phyloP scores from a whole-genome alignment of 140 eudicot genomes.

The Stevia rebaudiana region DNA sequence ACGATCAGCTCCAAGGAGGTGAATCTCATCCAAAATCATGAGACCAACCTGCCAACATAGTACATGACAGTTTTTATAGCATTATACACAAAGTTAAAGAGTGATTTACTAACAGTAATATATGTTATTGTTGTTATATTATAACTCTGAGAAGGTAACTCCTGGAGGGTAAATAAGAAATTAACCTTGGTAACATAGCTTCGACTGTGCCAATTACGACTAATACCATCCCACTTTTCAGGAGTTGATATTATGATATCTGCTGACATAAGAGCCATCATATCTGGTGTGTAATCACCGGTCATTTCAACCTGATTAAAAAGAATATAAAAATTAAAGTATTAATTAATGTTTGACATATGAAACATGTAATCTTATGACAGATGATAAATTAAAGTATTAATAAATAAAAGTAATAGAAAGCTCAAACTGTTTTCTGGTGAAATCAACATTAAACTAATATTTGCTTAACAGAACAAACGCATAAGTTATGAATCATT shows the following conservation, averaged over 20 bases:
- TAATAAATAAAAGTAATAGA: not conserved
- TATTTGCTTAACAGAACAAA: conserved; percentile 10
- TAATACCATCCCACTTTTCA: conserved; percentile 99
- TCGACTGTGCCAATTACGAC: conserved; percentile 97
- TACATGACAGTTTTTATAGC: not conserved
- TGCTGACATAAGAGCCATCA: conserved; percentile 83
- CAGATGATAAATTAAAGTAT: not conserved
- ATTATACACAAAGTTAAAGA: not conserved
- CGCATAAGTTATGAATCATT: not conserved
- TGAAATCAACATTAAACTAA: not conserved
- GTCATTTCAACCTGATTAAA: conserved; percentile 90
- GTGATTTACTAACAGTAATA: not conserved
- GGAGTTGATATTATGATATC: conserved; percentile 98
- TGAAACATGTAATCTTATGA: conserved; percentile 12
- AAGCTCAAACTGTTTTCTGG: not conserved
- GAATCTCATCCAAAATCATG: conserved; percentile 95
- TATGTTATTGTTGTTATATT: not conserved
- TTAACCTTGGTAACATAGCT: conserved; percentile 90
- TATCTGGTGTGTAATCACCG: conserved; percentile 91
- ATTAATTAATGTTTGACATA: conserved; percentile 10
- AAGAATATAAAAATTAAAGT: conserved; percentile 15
- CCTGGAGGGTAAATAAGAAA: conserved; percentile 1
- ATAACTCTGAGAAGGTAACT: not conserved
- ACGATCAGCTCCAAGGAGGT: conserved; percentile 94
- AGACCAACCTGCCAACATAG: conserved; percentile 73